Conservation (phyloP, 1,284 basidiomycete genomes). For the Boletellus deceptivus region DNA sequence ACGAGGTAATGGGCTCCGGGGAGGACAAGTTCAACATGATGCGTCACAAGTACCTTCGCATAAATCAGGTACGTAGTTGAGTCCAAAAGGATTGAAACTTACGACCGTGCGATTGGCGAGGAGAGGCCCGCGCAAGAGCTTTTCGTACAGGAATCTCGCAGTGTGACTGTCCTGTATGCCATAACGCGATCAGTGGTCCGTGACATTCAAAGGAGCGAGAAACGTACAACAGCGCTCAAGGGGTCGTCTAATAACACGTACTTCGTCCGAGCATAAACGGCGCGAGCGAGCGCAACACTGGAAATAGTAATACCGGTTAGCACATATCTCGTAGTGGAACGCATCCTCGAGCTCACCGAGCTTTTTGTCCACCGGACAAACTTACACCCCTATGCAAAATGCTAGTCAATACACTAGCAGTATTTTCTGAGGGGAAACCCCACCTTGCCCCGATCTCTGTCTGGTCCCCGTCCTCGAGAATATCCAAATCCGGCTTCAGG, state of each 20-base stretch:
- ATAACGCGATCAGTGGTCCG: neutral
- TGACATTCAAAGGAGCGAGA: neutral
- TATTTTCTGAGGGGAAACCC: neutral
- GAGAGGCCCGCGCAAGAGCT: conserved; percentile 53
- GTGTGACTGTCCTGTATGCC: conserved; percentile 55
- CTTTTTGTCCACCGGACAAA: conserved; percentile 54
- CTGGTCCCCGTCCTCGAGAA: conserved; percentile 42
- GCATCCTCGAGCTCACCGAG: conserved; percentile 33
- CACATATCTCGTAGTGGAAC: neutral
- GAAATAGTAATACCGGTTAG: neutral
- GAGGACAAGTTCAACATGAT: conserved; percentile 62
- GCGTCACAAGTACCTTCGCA: conserved; percentile 55
- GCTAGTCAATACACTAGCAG: neutral
- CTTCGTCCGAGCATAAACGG: conserved; percentile 51
- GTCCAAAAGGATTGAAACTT: conserved; percentile 13
- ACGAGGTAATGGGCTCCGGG: conserved; percentile 57
- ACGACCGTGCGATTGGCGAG: conserved; percentile 59
- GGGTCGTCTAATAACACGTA: conserved; percentile 59
- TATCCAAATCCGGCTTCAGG: conserved; percentile 53
- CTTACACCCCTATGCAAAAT: conserved; percentile 39
- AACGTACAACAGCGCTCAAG: conserved; percentile 50
- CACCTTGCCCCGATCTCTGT: conserved; percentile 37
- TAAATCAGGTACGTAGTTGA: neutral
- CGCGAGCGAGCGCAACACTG: conserved; percentile 56
- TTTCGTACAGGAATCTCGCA: conserved; percentile 54